Base-by-base conservation (phyloP, 1,284 basidiomycete species). In the Ceratobasidium sp. region DNA sequence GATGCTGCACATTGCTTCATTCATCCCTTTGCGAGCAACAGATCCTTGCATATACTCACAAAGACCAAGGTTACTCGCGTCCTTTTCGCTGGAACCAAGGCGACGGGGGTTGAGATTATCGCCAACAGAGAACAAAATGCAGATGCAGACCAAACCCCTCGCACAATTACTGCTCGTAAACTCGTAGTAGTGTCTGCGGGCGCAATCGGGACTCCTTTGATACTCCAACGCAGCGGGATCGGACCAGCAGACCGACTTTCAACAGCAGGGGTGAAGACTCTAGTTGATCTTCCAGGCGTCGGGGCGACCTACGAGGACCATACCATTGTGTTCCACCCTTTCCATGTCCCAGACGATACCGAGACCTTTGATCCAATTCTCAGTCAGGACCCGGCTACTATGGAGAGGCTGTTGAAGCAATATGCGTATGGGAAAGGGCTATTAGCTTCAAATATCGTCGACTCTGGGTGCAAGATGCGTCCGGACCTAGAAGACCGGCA, bases 201-300 rank as follows among this genome's bases (percentile, higher is more conserved):
- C 8, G 67, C 77, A 7, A 41, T 78, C 14, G 79, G 89, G 2
- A 89, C 89, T 0, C 88, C 90, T 1, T 81, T 85, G 1, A 88
- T 91, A 66, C 83, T 90, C 20, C 89, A 90, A 81, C 85, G 88
- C 66, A 89, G 88, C 0, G 89, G 88, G 3, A 86, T 90, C 54
- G 89, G 89, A 0, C 81, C 84, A 0, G 80, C 82, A 14, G 82
- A 83, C 0, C 79, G 89, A 7, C 82, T 91, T 12, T 80, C 85
- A 54, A 83, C 85, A 68, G 81, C 84, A 59, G 86, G 85, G 1
- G 82, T 92, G 35, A 50, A 80, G n/a, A 82, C 84, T 20, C 30
- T 87, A 20, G 87, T 90, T 4, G 86, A 90, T 59, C 83, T 91
- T 4, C 87, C 88, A 5, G 89, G 89, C 2, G 90, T 92, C 0